phyloP scores from a whole-genome alignment of 345 rosid species.

The Kernera saxatilis region DNA sequence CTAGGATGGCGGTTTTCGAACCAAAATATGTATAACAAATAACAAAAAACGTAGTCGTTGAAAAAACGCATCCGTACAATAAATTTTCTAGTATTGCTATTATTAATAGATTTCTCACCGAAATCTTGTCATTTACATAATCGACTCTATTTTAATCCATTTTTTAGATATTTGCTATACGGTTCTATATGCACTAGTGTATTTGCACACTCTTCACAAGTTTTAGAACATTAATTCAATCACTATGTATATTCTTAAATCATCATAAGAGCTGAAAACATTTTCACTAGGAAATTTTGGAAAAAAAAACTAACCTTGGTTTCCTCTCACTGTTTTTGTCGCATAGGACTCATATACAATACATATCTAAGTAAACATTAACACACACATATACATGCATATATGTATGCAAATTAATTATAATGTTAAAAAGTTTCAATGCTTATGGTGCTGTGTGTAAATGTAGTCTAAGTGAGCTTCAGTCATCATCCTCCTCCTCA shows the following conservation, averaged over 20 bases:
- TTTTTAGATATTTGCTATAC: too few species aligned
- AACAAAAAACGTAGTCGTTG: too few species aligned
- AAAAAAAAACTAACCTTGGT: background rate
- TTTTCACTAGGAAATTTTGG: background rate
- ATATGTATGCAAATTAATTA: constrained; percentile 1
- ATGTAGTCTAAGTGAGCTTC: constrained; percentile 92
- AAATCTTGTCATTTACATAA: too few species aligned
- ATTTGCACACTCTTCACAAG: background rate
- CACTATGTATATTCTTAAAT: background rate
- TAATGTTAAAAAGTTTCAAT: constrained; percentile 26
- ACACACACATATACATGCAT: background rate
- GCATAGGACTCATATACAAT: constrained; percentile 17
- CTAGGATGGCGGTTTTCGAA: too few species aligned
- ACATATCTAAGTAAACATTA: constrained; percentile 3
- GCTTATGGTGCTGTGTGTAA: constrained; percentile 72
- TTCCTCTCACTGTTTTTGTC: background rate
- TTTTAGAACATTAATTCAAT: background rate
- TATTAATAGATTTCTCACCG: too few species aligned
- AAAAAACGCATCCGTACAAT: too few species aligned
- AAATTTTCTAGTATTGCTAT: too few species aligned
- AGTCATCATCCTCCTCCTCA: constrained; percentile 45
- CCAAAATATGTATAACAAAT: too few species aligned
- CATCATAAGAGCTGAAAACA: background rate
- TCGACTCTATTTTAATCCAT: too few species aligned
- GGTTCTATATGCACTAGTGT: too few species aligned